These are phyloP conservation scores for Geoglossum glabrum DNA, from an alignment of 495 filamentous ascomycete species.

Conservation along the genomic window DNA sequence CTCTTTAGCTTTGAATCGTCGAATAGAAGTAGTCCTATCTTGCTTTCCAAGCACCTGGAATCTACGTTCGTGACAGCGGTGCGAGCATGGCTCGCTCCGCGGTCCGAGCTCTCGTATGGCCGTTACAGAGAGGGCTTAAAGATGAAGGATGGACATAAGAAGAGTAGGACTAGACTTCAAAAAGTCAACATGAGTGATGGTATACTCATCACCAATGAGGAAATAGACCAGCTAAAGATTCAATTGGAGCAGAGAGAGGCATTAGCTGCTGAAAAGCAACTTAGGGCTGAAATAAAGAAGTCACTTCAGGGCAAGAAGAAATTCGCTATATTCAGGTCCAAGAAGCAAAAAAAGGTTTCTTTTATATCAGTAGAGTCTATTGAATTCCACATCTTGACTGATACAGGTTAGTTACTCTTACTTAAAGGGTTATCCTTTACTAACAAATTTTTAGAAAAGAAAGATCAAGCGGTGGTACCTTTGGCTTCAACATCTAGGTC, in stretches of 20 bases:
- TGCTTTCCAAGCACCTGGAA: too few species aligned
- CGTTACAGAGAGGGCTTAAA: not conserved
- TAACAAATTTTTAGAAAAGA: not conserved
- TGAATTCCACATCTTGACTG: not conserved
- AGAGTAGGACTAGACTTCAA: not conserved
- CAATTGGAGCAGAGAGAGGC: not conserved
- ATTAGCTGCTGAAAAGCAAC: not conserved
- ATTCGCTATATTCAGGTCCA: not conserved
- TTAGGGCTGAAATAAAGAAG: not conserved
- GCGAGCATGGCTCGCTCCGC: too few species aligned
- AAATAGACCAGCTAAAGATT: not conserved
- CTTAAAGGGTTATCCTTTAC: not conserved
- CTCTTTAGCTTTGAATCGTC: too few species aligned
- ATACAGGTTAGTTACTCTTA: not conserved
- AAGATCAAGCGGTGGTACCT: not conserved
- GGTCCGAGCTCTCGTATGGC: too few species aligned
- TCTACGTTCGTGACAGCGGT: too few species aligned
- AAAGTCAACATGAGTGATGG: not conserved
- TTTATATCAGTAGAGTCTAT: not conserved
- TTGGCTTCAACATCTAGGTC: not conserved
- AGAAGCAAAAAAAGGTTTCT: not conserved
- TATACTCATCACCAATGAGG: not conserved
- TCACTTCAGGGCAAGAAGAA: not conserved
- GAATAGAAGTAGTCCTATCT: too few species aligned
- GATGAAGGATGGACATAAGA: not conserved